Percentiles rank a stretch among this genome's conserved stretches.
Evolutionary conservation across 2,329 filamentous ascomycete genomes (phyloP).

Genomic region (Pseudocercospora crystallina): DNA sequence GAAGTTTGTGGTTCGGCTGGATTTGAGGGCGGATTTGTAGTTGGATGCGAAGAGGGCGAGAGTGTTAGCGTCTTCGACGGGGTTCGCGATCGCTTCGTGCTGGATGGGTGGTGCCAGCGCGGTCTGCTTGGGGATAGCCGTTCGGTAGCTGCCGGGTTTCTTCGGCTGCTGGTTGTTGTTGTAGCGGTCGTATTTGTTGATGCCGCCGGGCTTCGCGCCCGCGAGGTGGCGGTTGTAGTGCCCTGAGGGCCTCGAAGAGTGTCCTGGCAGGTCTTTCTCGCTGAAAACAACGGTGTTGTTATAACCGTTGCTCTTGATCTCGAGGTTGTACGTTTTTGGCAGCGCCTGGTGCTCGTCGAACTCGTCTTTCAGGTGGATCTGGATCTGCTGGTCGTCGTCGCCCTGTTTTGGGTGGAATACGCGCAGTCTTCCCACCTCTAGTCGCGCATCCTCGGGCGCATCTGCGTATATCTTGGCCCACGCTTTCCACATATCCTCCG

Average conservation of each 20-base stretch:
- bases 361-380: constrained; percentile 64
- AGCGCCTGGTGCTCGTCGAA: constrained; percentile 68
- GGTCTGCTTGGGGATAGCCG: constrained; percentile 66
- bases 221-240: constrained; percentile 7
- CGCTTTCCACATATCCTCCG: constrained; percentile 75
- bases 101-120: constrained; percentile 69
- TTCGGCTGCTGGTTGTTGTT: constrained; percentile 19
- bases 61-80: constrained; percentile 69
- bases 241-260: constrained; percentile 17
- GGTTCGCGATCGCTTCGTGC: constrained; percentile 72
- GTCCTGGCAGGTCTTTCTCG: constrained; percentile 83
- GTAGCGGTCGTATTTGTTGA: constrained; percentile 25
- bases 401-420: constrained; percentile 35
- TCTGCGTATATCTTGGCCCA: constrained; percentile 77
- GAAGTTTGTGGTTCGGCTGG: constrained; percentile 52
- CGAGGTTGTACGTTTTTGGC: constrained; percentile 86
- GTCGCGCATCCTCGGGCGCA: constrained; percentile 49
- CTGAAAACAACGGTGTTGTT: constrained; percentile 90
- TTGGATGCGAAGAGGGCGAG: constrained; percentile 47
- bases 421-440: constrained; percentile 71
- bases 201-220: constrained; percentile 22
- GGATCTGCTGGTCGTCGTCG: constrained; percentile 53
- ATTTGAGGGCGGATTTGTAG: constrained; percentile 36
- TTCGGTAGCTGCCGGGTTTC: constrained; percentile 31
- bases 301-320: constrained; percentile 65